Base-by-base conservation (phyloP, 768 basidiomycete species). In the Phylloporus sp. region DNA sequence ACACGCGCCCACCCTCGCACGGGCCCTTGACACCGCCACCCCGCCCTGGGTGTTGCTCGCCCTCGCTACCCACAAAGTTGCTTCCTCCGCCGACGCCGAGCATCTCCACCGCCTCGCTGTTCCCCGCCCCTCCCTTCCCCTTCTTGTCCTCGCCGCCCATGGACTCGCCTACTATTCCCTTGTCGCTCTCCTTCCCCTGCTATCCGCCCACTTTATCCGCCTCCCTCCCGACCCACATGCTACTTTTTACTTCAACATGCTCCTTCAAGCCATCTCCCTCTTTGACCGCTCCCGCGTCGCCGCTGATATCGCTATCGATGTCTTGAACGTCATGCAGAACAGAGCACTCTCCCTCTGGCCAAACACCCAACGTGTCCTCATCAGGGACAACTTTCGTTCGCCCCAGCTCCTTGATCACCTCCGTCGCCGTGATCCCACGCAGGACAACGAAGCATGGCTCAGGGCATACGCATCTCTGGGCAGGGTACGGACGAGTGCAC, bases 31-130 rank as follows among this genome's bases (percentile, higher is more conserved):
- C 50, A 49, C 22, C 22, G 44, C 9, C 50, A 44, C 69, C 11
- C 82, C 84, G 0, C 52, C 71, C 0, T 86, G 82, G 82, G 63
- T 82, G n/a, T 58, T 76, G 10, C 62, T 85, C 24, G 70, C 73
- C 36, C 66, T 84, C 33, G 63, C 75, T 14, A 64, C 59, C 4
- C 71, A 71, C 62, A 76, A 72, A 58, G 68, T 81, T 10, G 65
- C 58, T n/a, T 73, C 75, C 0, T 60, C 70, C 2, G 46, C 46
- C 14, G 73, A 84, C 20, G 81, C 79, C 0, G 61, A 65, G 17
- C 78, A 8, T 50, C 65, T 10, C 20, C 44, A 5, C 36, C 68
- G 1, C 60, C 74, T 0, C 40, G 60, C 4, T 49, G 66, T n/a
- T n/a, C n/a, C 8, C 49, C 53, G 9, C 42, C 37, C 2, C 46